Conservation (phyloP, 352 stramenopile species). For the Globisporangium paroecandrum region DNA sequence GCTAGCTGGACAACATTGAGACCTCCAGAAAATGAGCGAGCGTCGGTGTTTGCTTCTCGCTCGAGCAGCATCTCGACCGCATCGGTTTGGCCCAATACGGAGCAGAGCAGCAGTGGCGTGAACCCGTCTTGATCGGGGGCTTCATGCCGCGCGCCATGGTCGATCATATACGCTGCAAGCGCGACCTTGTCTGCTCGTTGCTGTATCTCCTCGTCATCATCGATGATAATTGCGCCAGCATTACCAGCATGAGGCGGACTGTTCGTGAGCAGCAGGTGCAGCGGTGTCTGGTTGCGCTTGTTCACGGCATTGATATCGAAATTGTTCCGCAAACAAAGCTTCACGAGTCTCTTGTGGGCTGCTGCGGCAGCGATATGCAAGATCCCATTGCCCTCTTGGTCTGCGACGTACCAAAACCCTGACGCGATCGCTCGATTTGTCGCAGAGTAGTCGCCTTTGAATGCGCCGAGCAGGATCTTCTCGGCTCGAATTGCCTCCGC, state of each 20-base stretch:
- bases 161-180: conserved; percentile 79
- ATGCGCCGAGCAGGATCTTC: conserved; percentile 61
- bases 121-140: conserved; percentile 54
- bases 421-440: conserved; percentile 51
- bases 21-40: conserved; percentile 24
- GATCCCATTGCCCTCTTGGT: conserved; percentile 63
- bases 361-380: conserved; percentile 65
- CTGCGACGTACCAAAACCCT: conserved; percentile 48
- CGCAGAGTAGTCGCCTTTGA: conserved; percentile 71
- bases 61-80: conserved; percentile 70
- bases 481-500: conserved; percentile 38
- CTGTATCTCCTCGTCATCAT: conserved; percentile 15
- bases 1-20: conserved; percentile 55
- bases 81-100: conserved; percentile 54
- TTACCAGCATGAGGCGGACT: conserved; percentile 19
- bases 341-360: conserved; percentile 74
- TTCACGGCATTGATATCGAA: conserved; percentile 78
- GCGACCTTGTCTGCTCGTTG: conserved; percentile 40
- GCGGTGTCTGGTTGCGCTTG: conserved; percentile 42
- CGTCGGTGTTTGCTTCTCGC: conserved; percentile 52
- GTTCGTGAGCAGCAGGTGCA: conserved; percentile 76
- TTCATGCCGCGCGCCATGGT: conserved; percentile 82
- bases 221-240: background rate
- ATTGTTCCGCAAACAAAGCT: conserved; percentile 71
- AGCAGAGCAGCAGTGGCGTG: conserved; percentile 60